Evolutionary conservation across 345 rosid species (phyloP).

Genomic region (Syzygium jambos): DNA sequence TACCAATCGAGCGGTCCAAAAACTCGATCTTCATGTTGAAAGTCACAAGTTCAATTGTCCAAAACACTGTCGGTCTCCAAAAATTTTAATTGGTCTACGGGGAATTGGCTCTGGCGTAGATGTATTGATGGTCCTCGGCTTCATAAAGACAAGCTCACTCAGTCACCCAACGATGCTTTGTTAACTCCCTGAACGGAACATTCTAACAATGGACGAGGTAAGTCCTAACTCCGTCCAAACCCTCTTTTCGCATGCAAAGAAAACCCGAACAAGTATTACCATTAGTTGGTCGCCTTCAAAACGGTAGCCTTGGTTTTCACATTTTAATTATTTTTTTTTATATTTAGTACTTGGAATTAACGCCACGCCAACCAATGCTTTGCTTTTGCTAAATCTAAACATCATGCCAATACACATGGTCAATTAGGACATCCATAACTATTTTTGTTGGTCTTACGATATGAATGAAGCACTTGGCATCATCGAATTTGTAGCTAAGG

Average conservation of each 20-base stretch:
- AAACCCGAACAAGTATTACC: background rate
- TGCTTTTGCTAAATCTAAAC: too few relatives aligned
- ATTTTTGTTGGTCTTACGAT: too few relatives aligned
- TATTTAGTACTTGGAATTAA: too few relatives aligned
- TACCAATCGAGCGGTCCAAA: background rate
- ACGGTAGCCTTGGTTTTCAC: too few relatives aligned
- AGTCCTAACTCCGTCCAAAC: background rate
- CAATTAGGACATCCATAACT: too few relatives aligned
- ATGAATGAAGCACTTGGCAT: too few relatives aligned
- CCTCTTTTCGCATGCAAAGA: background rate
- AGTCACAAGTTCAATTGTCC: background rate
- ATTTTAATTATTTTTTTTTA: too few relatives aligned
- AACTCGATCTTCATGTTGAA: background rate
- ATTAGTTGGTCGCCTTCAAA: background rate
- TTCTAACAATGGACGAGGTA: background rate
- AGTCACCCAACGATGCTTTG: background rate
- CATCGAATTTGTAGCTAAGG: too few relatives aligned
- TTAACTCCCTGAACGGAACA: background rate
- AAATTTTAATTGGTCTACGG: background rate
- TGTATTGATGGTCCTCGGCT: background rate
- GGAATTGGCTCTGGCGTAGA: background rate
- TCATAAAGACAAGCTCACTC: background rate
- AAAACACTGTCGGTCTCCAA: background rate
- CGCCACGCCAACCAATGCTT: too few relatives aligned
- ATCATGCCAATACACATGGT: too few relatives aligned